Conservation (phyloP, 352 stramenopile genomes). For the Sclerospora graminicola region DNA sequence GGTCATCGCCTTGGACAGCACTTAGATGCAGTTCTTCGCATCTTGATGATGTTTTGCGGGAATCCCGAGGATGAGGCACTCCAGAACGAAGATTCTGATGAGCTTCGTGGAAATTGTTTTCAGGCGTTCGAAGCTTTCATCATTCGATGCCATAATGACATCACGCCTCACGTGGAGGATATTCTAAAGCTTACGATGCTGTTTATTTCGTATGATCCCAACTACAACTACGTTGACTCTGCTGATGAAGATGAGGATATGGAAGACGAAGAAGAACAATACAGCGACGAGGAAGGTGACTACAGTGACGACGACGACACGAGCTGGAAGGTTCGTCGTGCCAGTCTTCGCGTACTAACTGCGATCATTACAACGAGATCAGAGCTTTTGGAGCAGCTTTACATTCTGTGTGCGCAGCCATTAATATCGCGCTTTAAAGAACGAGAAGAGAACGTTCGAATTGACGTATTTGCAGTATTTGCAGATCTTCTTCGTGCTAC, state of each 20-base stretch:
- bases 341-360: slow-evolving; percentile 87
- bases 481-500: slow-evolving; percentile 83
- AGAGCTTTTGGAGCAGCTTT: slow-evolving; percentile 80
- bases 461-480: slow-evolving; percentile 95
- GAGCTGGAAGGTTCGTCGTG: slow-evolving; percentile 95
- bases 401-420: slow-evolving; percentile 69
- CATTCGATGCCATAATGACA: slow-evolving; percentile 91
- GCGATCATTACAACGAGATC: slow-evolving; percentile 86
- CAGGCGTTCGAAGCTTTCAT: slow-evolving; percentile 97
- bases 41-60: slow-evolving; percentile 93
- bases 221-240: slow-evolving; percentile 96
- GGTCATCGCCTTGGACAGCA: slow-evolving; percentile 93
- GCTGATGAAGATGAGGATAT: slow-evolving; percentile 85
- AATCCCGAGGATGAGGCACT: slow-evolving; percentile 86
- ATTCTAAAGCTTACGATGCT: slow-evolving; percentile 87
- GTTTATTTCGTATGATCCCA: slow-evolving; percentile 97
- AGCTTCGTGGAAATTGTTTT: slow-evolving; percentile 97
- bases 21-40: slow-evolving; percentile 92
- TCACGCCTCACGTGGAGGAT: slow-evolving; percentile 89
- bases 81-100: slow-evolving; percentile 91
- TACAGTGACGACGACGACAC: slow-evolving; percentile 92
- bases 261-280: slow-evolving; percentile 79
- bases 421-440: slow-evolving; percentile 91
- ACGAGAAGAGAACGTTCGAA: slow-evolving; percentile 97
- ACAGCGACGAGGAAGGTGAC: slow-evolving; percentile 77